Base-by-base conservation (phyloP, 2,329 filamentous ascomycete species). In the Pestalotiopsis sp. region DNA sequence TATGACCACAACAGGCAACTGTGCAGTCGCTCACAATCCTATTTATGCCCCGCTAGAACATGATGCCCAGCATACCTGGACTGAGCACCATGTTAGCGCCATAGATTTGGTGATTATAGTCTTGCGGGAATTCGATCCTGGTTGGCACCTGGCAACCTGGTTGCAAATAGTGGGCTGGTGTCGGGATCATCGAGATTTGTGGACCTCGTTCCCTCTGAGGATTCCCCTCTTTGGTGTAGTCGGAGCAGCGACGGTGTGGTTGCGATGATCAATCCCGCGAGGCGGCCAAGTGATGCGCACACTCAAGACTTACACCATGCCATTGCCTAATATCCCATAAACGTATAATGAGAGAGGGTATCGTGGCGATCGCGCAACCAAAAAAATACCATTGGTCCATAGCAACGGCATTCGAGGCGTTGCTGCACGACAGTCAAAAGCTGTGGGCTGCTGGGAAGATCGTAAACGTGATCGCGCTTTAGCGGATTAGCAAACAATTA, bases 21-120 rank as follows among this genome's bases (percentile, higher is more conserved):
- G 36, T 49, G 38, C 61, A 64, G 61, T 27, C 61, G 41, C 39
- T 64, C 61, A 49, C 61, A 64, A 64, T 64, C 20, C n/a, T 62
- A 62, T 38, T 62, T 38, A 38, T 38, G 58, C 58, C 58, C 58
- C 58, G 31, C 58, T 23, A 12, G 12, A 61, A n/a, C 23, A 61
- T 20, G 27, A 31, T 23, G 25, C 58, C 58, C 25, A 61, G 58
- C 58, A 38, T 58, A 27, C 25, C 25, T 58, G 4, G n/a, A 58
- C 52, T 58, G 52, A 12, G 20, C n/a, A n/a, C 20, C n/a, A 27
- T 12, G 12, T 58, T 36, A 36, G 36, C 25, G n/a, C 25, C 36
- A 62, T 39, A 62, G 27, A 36, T 20, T 39, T 13, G 17, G 27
- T 27, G n/a, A 20, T 38, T 62, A 62, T 62, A 39, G 27, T 62